A percentile compares a stretch with the other conserved stretches of the same genome.
Conservation (phyloP, 306 rosid species). For the Pyrus betulifolia region DNA sequence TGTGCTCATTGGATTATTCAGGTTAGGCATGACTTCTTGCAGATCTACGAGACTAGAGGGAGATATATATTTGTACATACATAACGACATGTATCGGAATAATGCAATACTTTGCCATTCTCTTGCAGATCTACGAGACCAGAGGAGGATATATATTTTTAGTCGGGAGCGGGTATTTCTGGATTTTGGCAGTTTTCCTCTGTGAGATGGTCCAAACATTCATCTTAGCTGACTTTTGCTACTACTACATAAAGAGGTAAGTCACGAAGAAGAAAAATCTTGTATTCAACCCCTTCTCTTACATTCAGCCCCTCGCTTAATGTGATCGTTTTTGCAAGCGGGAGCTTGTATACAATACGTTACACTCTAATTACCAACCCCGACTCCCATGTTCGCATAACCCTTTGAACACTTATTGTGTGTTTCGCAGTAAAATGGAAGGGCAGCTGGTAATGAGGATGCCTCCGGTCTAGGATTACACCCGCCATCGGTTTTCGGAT, state of each 20-base stretch:
- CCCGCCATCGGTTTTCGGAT: neutral
- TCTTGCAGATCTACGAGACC: conserved; percentile 48
- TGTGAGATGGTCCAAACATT: conserved; percentile 63
- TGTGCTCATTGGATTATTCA: conserved; percentile 67
- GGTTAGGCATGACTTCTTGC: conserved; percentile 28
- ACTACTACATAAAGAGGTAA: conserved; percentile 70
- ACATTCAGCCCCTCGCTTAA: neutral
- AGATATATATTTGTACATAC: conserved; percentile 10
- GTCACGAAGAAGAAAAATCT: neutral
- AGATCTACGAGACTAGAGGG: conserved; percentile 58
- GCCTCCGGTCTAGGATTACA: conserved; percentile 29
- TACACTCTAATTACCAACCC: too few relatives aligned
- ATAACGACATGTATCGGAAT: neutral
- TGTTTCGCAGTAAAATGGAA: conserved; percentile 44
- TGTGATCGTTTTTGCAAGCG: neutral
- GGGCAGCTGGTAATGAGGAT: conserved; percentile 65
- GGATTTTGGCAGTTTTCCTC: conserved; percentile 46
- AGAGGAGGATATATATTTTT: conserved; percentile 33
- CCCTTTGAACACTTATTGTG: neutral
- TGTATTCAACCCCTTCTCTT: neutral
- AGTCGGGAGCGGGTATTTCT: conserved; percentile 40
- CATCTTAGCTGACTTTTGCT: conserved; percentile 79
- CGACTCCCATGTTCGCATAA: neutral
- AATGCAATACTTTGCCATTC: neutral
- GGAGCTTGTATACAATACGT: neutral